phyloP scores from a whole-genome alignment of 805 yeast species.

The Zygosaccharomyces bisporus region DNA sequence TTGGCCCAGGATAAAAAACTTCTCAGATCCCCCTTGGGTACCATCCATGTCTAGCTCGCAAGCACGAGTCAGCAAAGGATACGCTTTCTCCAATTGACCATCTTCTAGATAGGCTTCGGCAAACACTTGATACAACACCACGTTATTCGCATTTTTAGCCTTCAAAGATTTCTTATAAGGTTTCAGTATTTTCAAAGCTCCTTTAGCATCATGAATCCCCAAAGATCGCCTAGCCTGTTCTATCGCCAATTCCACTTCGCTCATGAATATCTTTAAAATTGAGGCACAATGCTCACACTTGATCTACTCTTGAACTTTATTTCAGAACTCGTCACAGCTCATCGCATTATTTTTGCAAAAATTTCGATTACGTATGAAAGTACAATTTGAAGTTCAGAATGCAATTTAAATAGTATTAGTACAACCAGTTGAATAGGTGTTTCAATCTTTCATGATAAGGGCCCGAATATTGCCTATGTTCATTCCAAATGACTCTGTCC shows the following conservation, averaged over 20 bases:
- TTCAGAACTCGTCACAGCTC: conserved; percentile 13
- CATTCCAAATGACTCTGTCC: conserved; percentile 80
- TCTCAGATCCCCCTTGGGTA: conserved; percentile 59
- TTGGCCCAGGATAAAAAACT: conserved; percentile 88
- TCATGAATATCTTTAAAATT: conserved; percentile 13
- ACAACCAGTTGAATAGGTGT: conserved; percentile 34
- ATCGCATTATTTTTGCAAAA: conserved; percentile 8
- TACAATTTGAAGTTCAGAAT: not conserved
- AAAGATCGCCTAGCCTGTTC: conserved; percentile 27
- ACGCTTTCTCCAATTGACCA: conserved; percentile 77
- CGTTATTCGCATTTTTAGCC: conserved; percentile 33
- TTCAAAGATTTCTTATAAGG: conserved; percentile 32
- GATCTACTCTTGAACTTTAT: not conserved
- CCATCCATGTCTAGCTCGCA: conserved; percentile 71
- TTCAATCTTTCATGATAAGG: conserved; percentile 31
- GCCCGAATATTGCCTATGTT: conserved; percentile 46
- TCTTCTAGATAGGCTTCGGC: conserved; percentile 80
- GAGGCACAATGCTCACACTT: not conserved
- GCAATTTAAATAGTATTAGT: conserved; percentile 12
- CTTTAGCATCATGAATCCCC: conserved; percentile 29
- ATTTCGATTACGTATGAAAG: conserved; percentile 4
- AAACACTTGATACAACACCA: conserved; percentile 49
- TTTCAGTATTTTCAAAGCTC: conserved; percentile 37
- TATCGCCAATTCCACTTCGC: conserved; percentile 16
- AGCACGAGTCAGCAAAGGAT: conserved; percentile 53